phyloP scores from a whole-genome alignment of 352 stramenopile genomes.

The Globisporangium lucens region DNA sequence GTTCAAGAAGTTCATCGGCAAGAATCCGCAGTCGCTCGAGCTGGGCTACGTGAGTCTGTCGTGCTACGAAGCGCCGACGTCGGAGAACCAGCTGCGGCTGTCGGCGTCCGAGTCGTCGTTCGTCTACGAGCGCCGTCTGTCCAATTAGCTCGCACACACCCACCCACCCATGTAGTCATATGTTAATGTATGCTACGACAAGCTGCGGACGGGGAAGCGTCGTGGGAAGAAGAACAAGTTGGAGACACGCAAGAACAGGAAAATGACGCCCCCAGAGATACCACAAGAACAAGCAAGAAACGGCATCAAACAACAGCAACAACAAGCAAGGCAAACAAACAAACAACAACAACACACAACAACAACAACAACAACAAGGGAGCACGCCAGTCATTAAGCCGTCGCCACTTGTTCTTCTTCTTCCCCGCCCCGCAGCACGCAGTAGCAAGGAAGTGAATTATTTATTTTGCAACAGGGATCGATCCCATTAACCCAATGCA shows the following conservation, averaged over 20 bases:
- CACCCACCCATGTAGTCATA: neutral
- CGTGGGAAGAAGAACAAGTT: neutral
- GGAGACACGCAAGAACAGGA: too few species aligned
- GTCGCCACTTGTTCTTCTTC: neutral
- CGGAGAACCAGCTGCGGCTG: conserved; percentile 28
- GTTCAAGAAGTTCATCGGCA: conserved; percentile 66
- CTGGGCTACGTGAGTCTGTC: conserved; percentile 71
- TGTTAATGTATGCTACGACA: neutral
- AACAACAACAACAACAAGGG: neutral
- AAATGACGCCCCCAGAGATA: neutral
- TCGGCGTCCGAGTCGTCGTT: conserved; percentile 17
- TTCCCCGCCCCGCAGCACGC: neutral
- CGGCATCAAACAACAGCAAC: neutral
- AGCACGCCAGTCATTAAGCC: neutral
- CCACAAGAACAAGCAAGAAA: neutral
- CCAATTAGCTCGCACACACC: neutral
- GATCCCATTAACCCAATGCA: neutral
- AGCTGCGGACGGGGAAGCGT: neutral
- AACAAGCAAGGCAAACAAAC: neutral
- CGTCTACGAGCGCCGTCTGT: conserved; percentile 18
- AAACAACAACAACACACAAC: neutral
- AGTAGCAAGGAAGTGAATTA: neutral
- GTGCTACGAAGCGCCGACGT: conserved; percentile 59
- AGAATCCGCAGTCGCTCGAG: conserved; percentile 63
- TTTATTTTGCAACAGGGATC: neutral